Evolutionary conservation across 441 rosid species (phyloP), one percentile per base, ranked within the genome.

Genomic region (Gossypium davidsonii): DNA sequence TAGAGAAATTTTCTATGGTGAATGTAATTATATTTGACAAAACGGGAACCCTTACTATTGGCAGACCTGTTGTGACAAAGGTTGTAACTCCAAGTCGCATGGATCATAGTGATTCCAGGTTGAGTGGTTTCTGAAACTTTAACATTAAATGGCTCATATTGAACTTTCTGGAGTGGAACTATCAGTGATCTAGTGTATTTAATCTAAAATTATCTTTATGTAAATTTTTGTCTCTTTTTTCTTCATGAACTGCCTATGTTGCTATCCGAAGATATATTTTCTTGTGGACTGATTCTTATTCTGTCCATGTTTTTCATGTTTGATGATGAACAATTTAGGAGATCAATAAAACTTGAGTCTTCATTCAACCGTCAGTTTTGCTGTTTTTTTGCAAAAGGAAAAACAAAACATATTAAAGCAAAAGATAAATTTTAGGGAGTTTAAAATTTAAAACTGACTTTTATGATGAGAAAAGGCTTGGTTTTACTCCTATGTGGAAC

Each of bases 21-120:
- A 86, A 90, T 69, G 79, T 93, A 28, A 66, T 94, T 79, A 94
- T 94, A 78, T 90, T 94, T 74, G 97, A 94, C 85, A 94, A 92
- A 86, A 92, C 98, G 58, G 98, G 98, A 83, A 94, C 98, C 74
- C 83, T 94, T 76, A 92, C 99, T 0, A 70, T 86, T 79, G 98
- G 99, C 74, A 92, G 82, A 82, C 98, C 98, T 80, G 89, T 86
- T 72, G 98, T 94, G 80, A 90, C 86, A 39, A 85, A 83, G 80
- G 85, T 94, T 79, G 77, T 90, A 74, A 83, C 88, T 74, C 79
- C 83, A 71, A 84, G 76, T 57, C 69, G 66, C 70, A 53, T 70
- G 52, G 68, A 79, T 73, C 56, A 63, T 74, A 37, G 73, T 61
- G 78, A 84, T 76, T 53, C 81, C 77, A 86, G 89, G 96, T 90